These are phyloP conservation scores for Gastroboletus turbinatus DNA, from an alignment of 1,284 basidiomycete genomes.

Conservation along the genomic window DNA sequence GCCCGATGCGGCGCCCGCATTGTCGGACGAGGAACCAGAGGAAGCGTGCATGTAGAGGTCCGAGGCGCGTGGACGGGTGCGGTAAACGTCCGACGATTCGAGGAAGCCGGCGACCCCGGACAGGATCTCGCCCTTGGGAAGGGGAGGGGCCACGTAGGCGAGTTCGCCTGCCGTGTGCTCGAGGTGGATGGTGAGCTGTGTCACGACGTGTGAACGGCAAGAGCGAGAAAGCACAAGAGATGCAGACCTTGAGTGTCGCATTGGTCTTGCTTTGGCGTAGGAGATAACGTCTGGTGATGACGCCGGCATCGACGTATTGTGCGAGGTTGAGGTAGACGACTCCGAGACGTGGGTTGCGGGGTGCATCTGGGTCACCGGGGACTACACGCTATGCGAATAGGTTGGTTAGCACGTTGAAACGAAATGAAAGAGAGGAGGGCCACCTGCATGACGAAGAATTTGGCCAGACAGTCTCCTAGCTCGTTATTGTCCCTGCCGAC, in stretches of 20 bases:
- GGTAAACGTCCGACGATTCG: conserved; percentile 51
- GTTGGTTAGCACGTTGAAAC: background rate
- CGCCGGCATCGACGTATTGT: conserved; percentile 66
- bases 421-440: background rate
- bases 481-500: conserved; percentile 47
- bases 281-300: conserved; percentile 68
- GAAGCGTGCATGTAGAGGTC: conserved; percentile 42
- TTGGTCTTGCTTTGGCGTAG: conserved; percentile 77
- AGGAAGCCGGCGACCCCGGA: conserved; percentile 63
- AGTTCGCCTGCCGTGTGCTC: conserved; percentile 58
- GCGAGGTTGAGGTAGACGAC: conserved; percentile 70
- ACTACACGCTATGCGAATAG: conserved; percentile 41
- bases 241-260: conserved; percentile 64
- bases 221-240: background rate
- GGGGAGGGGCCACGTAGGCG: conserved; percentile 61
- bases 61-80: conserved; percentile 49
- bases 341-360: conserved; percentile 61
- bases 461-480: conserved; percentile 59
- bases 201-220: background rate
- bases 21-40: conserved; percentile 38
- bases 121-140: conserved; percentile 69
- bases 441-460: conserved; percentile 66
- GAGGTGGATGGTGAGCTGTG: conserved; percentile 60
- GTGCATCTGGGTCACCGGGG: conserved; percentile 50
- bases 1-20: conserved; percentile 26